Evolutionary conservation across 2,329 filamentous ascomycete genomes (phyloP), one percentile per base, ranked within the genome.

Genomic region (Fusarium sp.): DNA sequence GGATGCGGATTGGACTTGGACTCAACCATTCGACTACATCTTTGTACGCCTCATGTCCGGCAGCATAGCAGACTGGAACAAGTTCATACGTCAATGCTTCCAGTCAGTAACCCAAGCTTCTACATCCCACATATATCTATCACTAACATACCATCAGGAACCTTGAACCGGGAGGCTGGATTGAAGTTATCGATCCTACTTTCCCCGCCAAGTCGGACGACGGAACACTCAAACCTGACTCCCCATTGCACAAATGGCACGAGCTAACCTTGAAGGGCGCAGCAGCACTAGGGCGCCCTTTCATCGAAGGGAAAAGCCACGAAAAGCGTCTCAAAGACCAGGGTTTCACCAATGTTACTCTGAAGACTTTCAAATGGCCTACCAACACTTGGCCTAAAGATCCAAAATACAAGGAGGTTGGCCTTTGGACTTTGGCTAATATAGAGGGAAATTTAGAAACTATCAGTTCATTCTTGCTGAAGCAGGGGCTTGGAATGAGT

Each of bases 161-260:
- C 8, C 8, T 71, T 1, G 42, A 69, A 8, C 46, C 65, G 2
- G 65, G 68, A 8, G 68, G 69, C 3, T 71, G 62, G 69, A n/a
- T 71, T 4, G 68, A 71, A 41, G 44, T 71, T 1, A 62, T 69
- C 2, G 69, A 71, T 10, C 65, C 65, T 3, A 44, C 46, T 2
- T 55, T 71, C 18, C 69, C 69, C 9, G 68, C 65, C 16, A 65
- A 55, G 12, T 71, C 57, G 1, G 68, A 71, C 31, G 68, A 71
- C 8, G 62, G 50, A 12, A 59, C 68, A 2, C 45, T 70, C 9
- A 47, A 62, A 0, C n/a, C 60, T 0, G 10, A 49, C 2, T 70
- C 65, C 0, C 55, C 62, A 0, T 4, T 71, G 0, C 54, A 64
- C 8, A 62, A 46, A 11, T 71, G 69, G 68, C 57, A 67, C 8